phyloP scores from a whole-genome alignment of 1,284 basidiomycete species.

The Ganoderma lucidum region DNA sequence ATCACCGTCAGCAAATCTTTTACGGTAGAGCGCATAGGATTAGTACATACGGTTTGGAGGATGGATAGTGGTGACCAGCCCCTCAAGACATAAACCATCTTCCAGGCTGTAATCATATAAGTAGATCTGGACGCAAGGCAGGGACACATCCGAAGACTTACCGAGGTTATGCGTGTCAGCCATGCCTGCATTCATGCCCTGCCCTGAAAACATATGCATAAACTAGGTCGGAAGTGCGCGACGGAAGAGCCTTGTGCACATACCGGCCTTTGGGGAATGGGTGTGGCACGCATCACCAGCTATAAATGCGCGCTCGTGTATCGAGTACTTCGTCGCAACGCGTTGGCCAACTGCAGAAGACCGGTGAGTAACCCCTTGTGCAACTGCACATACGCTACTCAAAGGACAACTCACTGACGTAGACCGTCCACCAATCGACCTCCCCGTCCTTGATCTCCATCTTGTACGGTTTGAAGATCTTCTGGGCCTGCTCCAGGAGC shows the following conservation, averaged over 20 bases:
- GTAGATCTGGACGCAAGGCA: not conserved
- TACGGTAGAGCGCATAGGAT: slow-evolving; percentile 44
- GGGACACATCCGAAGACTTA: slow-evolving; percentile 34
- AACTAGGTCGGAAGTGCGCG: not conserved
- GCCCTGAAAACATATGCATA: slow-evolving; percentile 50
- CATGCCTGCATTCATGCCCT: slow-evolving; percentile 81
- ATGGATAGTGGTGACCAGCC: slow-evolving; percentile 58
- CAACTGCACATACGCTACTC: not conserved
- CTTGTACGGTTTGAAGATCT: slow-evolving; percentile 73
- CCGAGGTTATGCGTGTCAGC: slow-evolving; percentile 84
- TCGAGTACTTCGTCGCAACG: slow-evolving; percentile 74
- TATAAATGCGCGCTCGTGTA: slow-evolving; percentile 79
- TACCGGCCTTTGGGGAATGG: slow-evolving; percentile 76
- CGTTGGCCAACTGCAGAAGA: slow-evolving; percentile 69
- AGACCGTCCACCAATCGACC: slow-evolving; percentile 86
- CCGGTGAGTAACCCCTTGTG: not conserved
- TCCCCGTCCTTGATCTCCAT: slow-evolving; percentile 57
- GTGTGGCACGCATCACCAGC: slow-evolving; percentile 87
- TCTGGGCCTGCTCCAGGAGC: slow-evolving; percentile 71
- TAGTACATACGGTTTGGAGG: not conserved
- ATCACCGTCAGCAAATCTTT: slow-evolving; percentile 64
- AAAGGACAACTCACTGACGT: slow-evolving; percentile 52
- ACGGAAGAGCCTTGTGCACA: not conserved
- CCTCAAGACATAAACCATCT: slow-evolving; percentile 76
- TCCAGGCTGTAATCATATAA: slow-evolving; percentile 63